phyloP scores from a whole-genome alignment of 2,329 filamentous ascomycete genomes.

The Aspergillus candidus region DNA sequence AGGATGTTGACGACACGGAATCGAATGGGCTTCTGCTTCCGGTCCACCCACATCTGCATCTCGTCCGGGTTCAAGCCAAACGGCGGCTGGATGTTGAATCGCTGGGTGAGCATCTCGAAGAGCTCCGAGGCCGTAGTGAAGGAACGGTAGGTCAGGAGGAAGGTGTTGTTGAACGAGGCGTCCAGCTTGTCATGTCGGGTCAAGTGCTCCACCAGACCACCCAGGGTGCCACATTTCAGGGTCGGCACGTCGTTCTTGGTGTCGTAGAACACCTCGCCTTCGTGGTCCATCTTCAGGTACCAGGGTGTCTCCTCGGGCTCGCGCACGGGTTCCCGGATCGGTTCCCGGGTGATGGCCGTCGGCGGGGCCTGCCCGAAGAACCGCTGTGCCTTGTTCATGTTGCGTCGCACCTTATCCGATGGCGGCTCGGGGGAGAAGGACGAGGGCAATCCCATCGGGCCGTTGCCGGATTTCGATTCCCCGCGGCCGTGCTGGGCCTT shows the following conservation, averaged over 20 bases:
- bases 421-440: constrained; percentile 36
- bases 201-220: constrained; percentile 86
- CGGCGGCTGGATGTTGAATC: constrained; percentile 89
- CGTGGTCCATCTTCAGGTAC: constrained; percentile 79
- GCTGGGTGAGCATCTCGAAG: constrained; percentile 84
- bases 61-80: constrained; percentile 69
- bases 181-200: constrained; percentile 95
- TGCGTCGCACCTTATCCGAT: constrained; percentile 36
- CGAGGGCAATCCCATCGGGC: constrained; percentile 41
- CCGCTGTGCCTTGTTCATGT: constrained; percentile 43
- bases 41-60: constrained; percentile 81
- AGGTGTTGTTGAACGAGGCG: constrained; percentile 94
- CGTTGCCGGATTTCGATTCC: constrained; percentile 35
- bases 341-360: constrained; percentile 33
- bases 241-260: constrained; percentile 67
- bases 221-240: constrained; percentile 81
- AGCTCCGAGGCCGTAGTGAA: constrained; percentile 88
- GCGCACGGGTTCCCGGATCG: constrained; percentile 38
- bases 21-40: constrained; percentile 91
- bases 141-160: constrained; percentile 91
- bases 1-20: constrained; percentile 96
- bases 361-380: constrained; percentile 45
- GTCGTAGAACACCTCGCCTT: constrained; percentile 86
- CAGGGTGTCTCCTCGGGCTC: constrained; percentile 72
- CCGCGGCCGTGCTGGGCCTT: constrained; percentile 23